Base-by-base conservation (phyloP, 2,329 filamentous ascomycete species). In the Fusarium sp. region DNA sequence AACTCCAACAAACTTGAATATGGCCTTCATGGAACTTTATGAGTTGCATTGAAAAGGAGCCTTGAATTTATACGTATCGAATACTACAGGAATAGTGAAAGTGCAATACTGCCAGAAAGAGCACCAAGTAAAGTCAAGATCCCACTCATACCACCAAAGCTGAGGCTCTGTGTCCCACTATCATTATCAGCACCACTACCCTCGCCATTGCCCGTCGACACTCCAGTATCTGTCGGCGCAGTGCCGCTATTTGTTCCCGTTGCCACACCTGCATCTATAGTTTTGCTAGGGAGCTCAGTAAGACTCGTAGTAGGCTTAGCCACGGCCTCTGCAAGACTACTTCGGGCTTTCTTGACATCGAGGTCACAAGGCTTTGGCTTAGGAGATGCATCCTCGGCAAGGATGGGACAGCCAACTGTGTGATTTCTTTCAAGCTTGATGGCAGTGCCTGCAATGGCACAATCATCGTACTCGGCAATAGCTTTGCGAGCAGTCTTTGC, bases 121-220 rank as follows among this genome's bases (percentile, higher is more conserved):
- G 27, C 8, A 14, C 22, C 12, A 12, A 51, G 10, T 22, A 68
- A 7, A n/a, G 25, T 42, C 11, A 52, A 14, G 2, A 51, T 5
- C 9, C 27, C 34, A 14, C 11, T 4, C 7, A 18, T 24, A 12
- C 40, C 42, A 9, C 20, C 24, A 29, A 40, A 2, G 2, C 34
- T 18, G 14, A 53, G 24, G 6, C 14, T 5, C 2, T 18, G 25
- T 9, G 58, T 30, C 10, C 30, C 38, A 14, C 34, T 53, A 9
- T 40, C 46, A 25, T 34, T 47, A 15, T 68, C 38, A 9, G n/a
- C 29, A 4, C 22, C 18, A 22, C 15, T 24, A 3, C 15, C 40
- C 16, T 30, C 25, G 6, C 79, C 82, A 97, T 16, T 18, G n/a
- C 16, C 15, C 6, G 32, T 38, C n/a, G 57, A 93, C 94, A 18